Evolutionary conservation across 331 rosid species (phyloP), one percentile per base, ranked within the genome.

Genomic region (Saraca asoca): DNA sequence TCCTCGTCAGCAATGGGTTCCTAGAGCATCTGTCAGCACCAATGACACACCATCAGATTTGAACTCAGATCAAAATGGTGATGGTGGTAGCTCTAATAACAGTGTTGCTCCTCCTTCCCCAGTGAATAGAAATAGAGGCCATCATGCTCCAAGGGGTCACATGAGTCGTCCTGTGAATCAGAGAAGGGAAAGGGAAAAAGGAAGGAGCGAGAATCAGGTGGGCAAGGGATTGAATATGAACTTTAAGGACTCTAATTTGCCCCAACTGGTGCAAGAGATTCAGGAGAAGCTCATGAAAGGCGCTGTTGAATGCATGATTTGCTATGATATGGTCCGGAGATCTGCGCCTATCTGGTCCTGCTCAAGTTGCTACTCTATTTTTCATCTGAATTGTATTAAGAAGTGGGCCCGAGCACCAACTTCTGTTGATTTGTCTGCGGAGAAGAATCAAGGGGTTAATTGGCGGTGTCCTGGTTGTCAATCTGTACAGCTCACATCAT

Each of bases 391-490:
- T 60, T 92, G 98, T 76, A 92, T 83, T 72, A 92, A 87, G 81
- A 92, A 83, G 75, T 92, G 98, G 98, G 98, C 96, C 13, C 77
- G 88, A 43, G 95, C 98, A 0, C 98, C 98, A 31, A 85, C 84
- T 61, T 89, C 98, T 2, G 74, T 75, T 14, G 98, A 89, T 75
- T 72, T 85, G 68, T 77, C 83, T 3, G 85, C 85, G 0, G 98
- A 81, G 79, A 91, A 85, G 80, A 83, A 79, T 75, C 95, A 83
- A 51, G 98, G 96, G 13, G 43, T 83, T 71, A 92, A 92, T 78
- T 92, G 98, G 98, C 89, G 98, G 71, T 92, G 98, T 70, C 98
- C 98, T 35, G 98, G 98, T 71, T 92, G 98, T 77, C 98, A 92
- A 53, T 87, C 81, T 44, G 98, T 89, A 65, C 86, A 89, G 78